phyloP scores from a whole-genome alignment of 805 yeast species.

The Metschnikowia colocasiae region DNA sequence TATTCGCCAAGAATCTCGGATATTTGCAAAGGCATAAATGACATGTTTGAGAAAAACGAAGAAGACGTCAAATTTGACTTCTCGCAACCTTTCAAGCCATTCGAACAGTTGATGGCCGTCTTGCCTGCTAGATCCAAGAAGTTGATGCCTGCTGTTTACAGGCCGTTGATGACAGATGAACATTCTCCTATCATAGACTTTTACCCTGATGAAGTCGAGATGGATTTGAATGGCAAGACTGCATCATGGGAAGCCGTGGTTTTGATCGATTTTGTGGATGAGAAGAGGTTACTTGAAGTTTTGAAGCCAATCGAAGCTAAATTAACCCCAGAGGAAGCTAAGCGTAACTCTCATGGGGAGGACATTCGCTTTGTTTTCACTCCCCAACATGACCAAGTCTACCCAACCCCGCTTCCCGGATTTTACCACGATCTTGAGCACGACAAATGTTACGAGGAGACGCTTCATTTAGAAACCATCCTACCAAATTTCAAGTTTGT shows the following conservation, averaged over 20 bases:
- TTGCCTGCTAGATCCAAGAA: slow-evolving; percentile 86
- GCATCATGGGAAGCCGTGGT: slow-evolving; percentile 99
- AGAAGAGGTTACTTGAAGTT: slow-evolving; percentile 65
- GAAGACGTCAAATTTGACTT: slow-evolving; percentile 51
- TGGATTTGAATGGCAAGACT: slow-evolving; percentile 91
- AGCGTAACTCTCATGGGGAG: slow-evolving; percentile 70
- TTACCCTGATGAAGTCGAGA: slow-evolving; percentile 82
- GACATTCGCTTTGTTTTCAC: slow-evolving; percentile 68
- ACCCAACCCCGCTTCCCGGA: slow-evolving; percentile 73
- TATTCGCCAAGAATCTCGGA: slow-evolving; percentile 95
- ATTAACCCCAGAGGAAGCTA: slow-evolving; percentile 65
- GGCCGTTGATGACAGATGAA: slow-evolving; percentile 81
- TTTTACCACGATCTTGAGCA: slow-evolving; percentile 74
- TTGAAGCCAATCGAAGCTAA: slow-evolving; percentile 61
- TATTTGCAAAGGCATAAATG: slow-evolving; percentile 65
- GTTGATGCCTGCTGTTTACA: slow-evolving; percentile 72
- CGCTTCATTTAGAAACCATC: slow-evolving; percentile 50
- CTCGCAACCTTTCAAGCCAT: slow-evolving; percentile 84
- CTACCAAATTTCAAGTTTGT: slow-evolving; percentile 48
- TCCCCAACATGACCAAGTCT: slow-evolving; percentile 66
- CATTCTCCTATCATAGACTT: slow-evolving; percentile 85
- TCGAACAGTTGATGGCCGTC: slow-evolving; percentile 96
- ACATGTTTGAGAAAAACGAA: slow-evolving; percentile 33
- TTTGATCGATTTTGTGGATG: slow-evolving; percentile 86
- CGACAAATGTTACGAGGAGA: slow-evolving; percentile 69